These are phyloP conservation scores for Areca catechu DNA, from an alignment of 176 grass and related monocot genomes.

Conservation along the genomic window DNA sequence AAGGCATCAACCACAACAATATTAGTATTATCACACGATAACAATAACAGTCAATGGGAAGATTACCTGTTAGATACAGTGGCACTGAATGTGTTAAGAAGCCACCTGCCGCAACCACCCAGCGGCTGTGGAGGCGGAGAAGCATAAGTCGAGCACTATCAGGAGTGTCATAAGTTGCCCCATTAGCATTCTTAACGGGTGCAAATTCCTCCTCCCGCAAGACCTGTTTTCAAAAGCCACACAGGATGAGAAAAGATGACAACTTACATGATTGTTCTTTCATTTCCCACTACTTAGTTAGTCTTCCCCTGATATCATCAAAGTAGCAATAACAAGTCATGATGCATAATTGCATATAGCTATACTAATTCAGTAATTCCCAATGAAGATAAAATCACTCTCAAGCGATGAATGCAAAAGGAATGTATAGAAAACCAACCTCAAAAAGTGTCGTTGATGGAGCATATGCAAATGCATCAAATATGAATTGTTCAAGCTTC, in stretches of 20 bases:
- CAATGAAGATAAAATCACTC: too few species aligned
- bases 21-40: too few species aligned
- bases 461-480: slow-evolving; percentile 74
- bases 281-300: too few species aligned
- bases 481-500: slow-evolving; percentile 92
- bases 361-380: too few species aligned
- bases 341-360: too few species aligned
- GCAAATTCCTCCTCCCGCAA: slow-evolving; percentile 93
- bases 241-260: too few species aligned
- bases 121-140: slow-evolving; percentile 82
- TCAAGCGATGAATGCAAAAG: too few species aligned
- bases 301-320: too few species aligned
- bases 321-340: too few species aligned
- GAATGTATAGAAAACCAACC: slow-evolving; percentile 25
- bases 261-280: too few species aligned
- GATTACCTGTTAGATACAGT: slow-evolving; percentile 68
- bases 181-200: slow-evolving; percentile 90
- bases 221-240: slow-evolving; percentile 33
- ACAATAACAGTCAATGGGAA: background rate
- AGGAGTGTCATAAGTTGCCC: slow-evolving; percentile 69
- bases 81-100: slow-evolving; percentile 87
- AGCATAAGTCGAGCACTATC: slow-evolving; percentile 68
- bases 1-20: too few species aligned
- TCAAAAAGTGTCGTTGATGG: slow-evolving; percentile 78
- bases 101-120: slow-evolving; percentile 88